phyloP scores from a whole-genome alignment of 2,329 filamentous ascomycete species.

The Penicillium sp. region DNA sequence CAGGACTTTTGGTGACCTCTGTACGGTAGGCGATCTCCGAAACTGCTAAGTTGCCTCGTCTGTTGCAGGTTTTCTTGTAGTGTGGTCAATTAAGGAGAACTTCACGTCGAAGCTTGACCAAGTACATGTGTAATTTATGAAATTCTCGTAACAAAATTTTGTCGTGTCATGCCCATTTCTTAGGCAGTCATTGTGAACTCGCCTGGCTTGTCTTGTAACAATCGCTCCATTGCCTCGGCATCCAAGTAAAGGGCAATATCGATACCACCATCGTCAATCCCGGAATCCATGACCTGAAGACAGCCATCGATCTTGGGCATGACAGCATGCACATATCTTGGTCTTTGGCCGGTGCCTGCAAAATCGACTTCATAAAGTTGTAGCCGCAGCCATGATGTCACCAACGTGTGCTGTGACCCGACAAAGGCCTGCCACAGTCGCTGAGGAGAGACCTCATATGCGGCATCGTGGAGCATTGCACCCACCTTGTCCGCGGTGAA shows the following conservation, averaged over 20 bases:
- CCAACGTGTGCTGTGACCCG: background rate
- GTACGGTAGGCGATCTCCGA: no score
- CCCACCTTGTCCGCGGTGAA: background rate
- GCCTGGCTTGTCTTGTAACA: background rate
- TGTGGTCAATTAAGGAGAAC: no score
- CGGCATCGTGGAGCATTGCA: background rate
- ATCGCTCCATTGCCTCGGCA: background rate
- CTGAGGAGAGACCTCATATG: slow-evolving; percentile 1
- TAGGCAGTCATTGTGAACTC: background rate
- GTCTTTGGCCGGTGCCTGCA: background rate
- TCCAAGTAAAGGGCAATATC: background rate
- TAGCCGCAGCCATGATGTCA: background rate
- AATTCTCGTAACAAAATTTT: no score
- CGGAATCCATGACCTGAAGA: background rate
- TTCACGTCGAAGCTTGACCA: no score
- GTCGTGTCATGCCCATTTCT: background rate
- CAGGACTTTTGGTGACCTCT: no score
- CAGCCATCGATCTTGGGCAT: background rate
- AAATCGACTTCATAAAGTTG: background rate
- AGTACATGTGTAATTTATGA: no score
- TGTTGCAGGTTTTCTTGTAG: no score
- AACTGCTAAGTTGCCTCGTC: no score
- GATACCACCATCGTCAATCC: background rate
- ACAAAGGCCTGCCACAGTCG: slow-evolving; percentile 3
- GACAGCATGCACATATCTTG: slow-evolving; percentile 1